A percentile compares a stretch with the other conserved stretches of the same genome.
Conservation (phyloP, 2,329 filamentous ascomycete genomes). For the Claviceps capensis region DNA sequence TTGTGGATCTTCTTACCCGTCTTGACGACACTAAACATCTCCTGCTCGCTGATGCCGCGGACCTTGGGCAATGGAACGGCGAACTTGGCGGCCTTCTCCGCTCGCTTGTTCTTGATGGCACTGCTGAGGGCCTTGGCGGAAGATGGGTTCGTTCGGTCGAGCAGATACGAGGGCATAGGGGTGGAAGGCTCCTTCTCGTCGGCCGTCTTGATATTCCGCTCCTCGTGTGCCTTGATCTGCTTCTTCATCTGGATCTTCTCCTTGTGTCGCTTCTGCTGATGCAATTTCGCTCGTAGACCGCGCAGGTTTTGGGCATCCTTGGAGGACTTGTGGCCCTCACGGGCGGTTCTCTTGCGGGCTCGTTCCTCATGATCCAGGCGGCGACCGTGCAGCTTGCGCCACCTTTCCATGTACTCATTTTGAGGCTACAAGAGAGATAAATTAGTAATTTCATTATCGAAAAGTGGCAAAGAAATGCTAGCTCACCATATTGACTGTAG, state of each 20-base stretch:
- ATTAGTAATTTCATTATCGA: background rate
- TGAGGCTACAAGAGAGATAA: slow-evolving; percentile 44
- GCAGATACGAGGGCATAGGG: slow-evolving; percentile 81
- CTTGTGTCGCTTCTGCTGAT: slow-evolving; percentile 84
- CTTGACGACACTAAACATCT: slow-evolving; percentile 95
- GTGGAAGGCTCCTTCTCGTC: slow-evolving; percentile 66
- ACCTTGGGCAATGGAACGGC: slow-evolving; percentile 88
- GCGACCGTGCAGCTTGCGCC: slow-evolving; percentile 40
- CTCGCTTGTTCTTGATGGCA: slow-evolving; percentile 90
- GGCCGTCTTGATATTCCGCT: slow-evolving; percentile 85
- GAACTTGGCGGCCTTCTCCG: slow-evolving; percentile 89
- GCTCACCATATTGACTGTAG: slow-evolving; percentile 5
- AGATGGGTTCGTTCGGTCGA: slow-evolving; percentile 58
- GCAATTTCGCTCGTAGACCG: slow-evolving; percentile 81
- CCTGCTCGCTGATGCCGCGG: slow-evolving; percentile 78
- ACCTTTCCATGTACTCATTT: slow-evolving; percentile 69
- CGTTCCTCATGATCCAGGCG: slow-evolving; percentile 74
- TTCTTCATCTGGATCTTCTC: slow-evolving; percentile 99
- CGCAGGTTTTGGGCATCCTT: slow-evolving; percentile 87
- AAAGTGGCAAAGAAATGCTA: background rate
- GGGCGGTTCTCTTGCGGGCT: slow-evolving; percentile 69
- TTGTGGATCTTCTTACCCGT: slow-evolving; percentile 90
- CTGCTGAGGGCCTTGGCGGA: slow-evolving; percentile 58
- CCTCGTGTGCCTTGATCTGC: slow-evolving; percentile 86
- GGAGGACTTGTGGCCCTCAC: slow-evolving; percentile 78